Evolutionary conservation across 2,329 filamentous ascomycete genomes (phyloP).

Genomic region (Diplodia seriata): DNA sequence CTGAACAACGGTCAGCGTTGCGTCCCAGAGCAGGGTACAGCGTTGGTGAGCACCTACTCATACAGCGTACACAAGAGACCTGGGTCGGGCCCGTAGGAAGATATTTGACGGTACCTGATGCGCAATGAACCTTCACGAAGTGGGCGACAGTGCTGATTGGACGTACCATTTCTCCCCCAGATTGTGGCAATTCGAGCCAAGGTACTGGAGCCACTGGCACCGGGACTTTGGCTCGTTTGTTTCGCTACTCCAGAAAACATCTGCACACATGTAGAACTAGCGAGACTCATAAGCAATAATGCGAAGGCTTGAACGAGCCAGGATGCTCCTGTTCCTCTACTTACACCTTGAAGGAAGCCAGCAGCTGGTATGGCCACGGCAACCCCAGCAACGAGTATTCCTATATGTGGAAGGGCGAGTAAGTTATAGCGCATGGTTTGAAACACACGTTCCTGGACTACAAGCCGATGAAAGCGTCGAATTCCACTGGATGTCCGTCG

Average conservation of each 20-base stretch:
- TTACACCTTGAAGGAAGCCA: slow-evolving; percentile 6
- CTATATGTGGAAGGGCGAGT: not conserved
- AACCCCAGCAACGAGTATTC: not conserved
- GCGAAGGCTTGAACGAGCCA: not conserved
- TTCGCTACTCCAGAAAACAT: slow-evolving; percentile 7
- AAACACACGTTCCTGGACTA: not conserved
- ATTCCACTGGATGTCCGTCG: not conserved
- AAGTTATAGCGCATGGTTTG: not conserved
- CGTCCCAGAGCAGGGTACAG: not conserved
- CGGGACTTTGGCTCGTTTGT: not conserved
- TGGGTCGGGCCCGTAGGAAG: slow-evolving; percentile 9
- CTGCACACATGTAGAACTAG: slow-evolving; percentile 9
- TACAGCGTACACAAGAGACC: not conserved
- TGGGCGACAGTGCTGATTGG: not conserved
- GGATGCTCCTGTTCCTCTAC: not conserved
- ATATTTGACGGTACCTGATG: slow-evolving; percentile 17
- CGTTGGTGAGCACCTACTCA: slow-evolving; percentile 1
- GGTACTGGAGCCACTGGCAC: slow-evolving; percentile 13
- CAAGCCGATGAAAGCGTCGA: not conserved
- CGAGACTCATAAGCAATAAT: not conserved
- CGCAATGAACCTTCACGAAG: not conserved
- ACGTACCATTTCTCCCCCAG: slow-evolving; percentile 1
- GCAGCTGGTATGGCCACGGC: slow-evolving; percentile 8
- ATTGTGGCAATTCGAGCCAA: not conserved
- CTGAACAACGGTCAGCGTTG: not conserved